A percentile compares a stretch with the other conserved stretches of the same genome.
Evolutionary conservation across 2,329 filamentous ascomycete genomes (phyloP).

Genomic region (Hirsutella minnesotensis): DNA sequence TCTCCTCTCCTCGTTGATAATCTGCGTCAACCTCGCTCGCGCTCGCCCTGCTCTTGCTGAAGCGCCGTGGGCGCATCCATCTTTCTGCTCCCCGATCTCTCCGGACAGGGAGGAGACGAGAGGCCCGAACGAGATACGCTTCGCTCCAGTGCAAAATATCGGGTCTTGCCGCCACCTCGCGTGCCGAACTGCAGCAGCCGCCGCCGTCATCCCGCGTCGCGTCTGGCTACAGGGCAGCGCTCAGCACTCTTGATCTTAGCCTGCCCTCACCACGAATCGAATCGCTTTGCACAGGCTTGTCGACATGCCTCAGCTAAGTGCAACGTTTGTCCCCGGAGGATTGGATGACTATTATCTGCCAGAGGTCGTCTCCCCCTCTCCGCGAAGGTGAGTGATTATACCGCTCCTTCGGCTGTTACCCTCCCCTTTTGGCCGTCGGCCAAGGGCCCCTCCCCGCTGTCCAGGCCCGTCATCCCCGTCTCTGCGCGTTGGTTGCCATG

Average conservation of each 20-base stretch:
- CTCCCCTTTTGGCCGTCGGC: neutral
- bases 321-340: conserved; percentile 47
- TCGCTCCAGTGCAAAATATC: too few relatives aligned
- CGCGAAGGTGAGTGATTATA: conserved; percentile 36
- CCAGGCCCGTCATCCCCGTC: neutral
- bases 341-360: conserved; percentile 50
- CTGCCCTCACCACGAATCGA: neutral
- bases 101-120: too few relatives aligned
- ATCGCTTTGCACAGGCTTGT: neutral
- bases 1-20: too few relatives aligned
- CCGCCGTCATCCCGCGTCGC: too few relatives aligned
- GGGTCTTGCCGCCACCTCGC: too few relatives aligned
- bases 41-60: too few relatives aligned
- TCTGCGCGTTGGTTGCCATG: conserved; percentile 2
- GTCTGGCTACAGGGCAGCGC: too few relatives aligned
- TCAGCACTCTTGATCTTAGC: neutral
- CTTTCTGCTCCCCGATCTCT: too few relatives aligned
- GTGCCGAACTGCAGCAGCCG: too few relatives aligned
- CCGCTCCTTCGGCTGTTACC: neutral
- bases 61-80: too few relatives aligned
- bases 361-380: conserved; percentile 44
- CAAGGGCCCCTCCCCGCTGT: neutral
- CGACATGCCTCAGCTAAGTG: conserved; percentile 28
- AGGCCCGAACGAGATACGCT: too few relatives aligned
- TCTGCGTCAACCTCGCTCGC: too few relatives aligned